These are phyloP conservation scores for Rhynchosporium secalis DNA, from an alignment of 2,329 filamentous ascomycete species.

Conservation along the genomic window DNA sequence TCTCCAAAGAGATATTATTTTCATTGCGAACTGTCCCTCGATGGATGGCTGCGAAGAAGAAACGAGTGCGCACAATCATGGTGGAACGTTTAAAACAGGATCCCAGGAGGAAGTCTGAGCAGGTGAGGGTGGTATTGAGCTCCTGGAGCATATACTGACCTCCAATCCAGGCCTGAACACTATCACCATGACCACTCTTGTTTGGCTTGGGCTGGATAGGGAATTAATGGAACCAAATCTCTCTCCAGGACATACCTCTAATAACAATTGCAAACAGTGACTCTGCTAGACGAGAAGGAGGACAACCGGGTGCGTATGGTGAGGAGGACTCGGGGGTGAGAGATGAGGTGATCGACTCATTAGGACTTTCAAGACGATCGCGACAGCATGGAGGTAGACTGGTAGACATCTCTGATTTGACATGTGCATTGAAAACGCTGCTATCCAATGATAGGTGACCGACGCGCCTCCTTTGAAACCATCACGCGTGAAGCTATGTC, in stretches of 20 bases:
- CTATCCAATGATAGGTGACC: neutral
- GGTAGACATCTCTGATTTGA: neutral
- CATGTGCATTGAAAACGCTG: neutral
- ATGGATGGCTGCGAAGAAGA: slow-evolving; percentile 53
- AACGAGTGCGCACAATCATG: slow-evolving; percentile 10
- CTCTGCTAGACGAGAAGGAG: too few relatives aligned
- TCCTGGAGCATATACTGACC: too few relatives aligned
- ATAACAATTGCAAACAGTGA: too few relatives aligned
- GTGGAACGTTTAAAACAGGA: neutral
- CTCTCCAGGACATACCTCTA: slow-evolving; percentile 24
- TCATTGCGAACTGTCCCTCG: slow-evolving; percentile 51
- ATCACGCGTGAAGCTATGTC: neutral
- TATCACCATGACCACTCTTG: slow-evolving; percentile 68
- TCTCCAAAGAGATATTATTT: slow-evolving; percentile 47
- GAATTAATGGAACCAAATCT: slow-evolving; percentile 72
- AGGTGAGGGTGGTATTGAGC: too few relatives aligned
- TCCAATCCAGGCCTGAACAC: slow-evolving; percentile 45
- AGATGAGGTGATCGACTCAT: too few relatives aligned
- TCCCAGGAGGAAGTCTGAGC: neutral
- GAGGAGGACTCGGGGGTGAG: too few relatives aligned
- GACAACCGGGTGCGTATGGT: too few relatives aligned
- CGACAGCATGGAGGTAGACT: too few relatives aligned
- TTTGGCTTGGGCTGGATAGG: slow-evolving; percentile 66
- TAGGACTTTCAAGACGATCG: too few relatives aligned
- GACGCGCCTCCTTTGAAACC: neutral